Evolutionary conservation across 306 rosid species (phyloP), one percentile per base, ranked within the genome.

Genomic region (Pyrus bretschneideri): DNA sequence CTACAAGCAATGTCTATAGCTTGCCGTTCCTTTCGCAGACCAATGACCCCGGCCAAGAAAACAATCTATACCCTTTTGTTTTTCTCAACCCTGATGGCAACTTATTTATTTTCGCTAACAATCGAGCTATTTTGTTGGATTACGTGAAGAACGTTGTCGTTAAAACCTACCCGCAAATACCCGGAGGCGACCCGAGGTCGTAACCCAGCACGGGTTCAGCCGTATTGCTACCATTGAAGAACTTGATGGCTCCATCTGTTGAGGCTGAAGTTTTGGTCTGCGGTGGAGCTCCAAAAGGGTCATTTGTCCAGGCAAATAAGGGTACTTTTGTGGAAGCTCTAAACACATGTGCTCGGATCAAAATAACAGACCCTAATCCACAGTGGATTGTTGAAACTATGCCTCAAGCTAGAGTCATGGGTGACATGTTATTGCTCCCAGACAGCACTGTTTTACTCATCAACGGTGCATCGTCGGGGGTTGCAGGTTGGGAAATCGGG

Each of bases 181-280:
- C 93, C 0, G 97, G 87, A 19, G 92, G 94, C 0, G 87, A 91
- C 1, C 94, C 97, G 0, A 79, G 92, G 76, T 69, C 75, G 22
- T 91, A 89, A 46, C 97, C 97, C 30, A 91, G 95, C 55, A 70
- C 91, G 0, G 97, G 97, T 7, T 91, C 97, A 0, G 92, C 87
- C 1, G 94, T 91, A 10, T 59, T 91, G 72, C 83, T 91, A 2
- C 97, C 97, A 1, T 6, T 92, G 4, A 83, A 58, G 58, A 86
- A 80, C 27, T 27, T 81, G 2, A 70, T 78, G 29, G 57, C 86
- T 0, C 21, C 11, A 22, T 0, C 1, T 11, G 13, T 77, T 2
- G 85, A 71, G 54, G 91, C 91, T 2, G 97, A 91, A 75, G 97
- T 91, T 35, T 76, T 91, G 79, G 42, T 91, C 0, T 91, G 97